Conservation (phyloP, 352 stramenopile species). For the Phytophthora lateralis region DNA sequence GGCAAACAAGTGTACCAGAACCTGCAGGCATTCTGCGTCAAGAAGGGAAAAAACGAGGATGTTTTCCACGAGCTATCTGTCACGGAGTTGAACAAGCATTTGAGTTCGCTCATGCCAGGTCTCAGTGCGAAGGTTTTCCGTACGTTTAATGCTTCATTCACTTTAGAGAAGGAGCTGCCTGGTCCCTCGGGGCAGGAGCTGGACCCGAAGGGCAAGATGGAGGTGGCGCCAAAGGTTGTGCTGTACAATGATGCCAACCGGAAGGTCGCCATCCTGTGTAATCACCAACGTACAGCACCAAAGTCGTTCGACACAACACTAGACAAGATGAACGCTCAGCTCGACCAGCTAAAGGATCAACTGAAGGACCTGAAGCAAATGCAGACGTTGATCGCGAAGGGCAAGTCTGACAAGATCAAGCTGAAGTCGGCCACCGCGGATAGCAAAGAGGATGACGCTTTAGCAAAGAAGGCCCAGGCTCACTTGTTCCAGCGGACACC, state of each 20-base stretch:
- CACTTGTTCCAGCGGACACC: conserved; percentile 96
- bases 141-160: conserved; percentile 99
- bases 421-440: conserved; percentile 86
- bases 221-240: conserved; percentile 92
- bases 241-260: conserved; percentile 99
- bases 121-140: conserved; percentile 99
- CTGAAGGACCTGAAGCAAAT: conserved; percentile 96
- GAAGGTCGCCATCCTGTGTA: conserved; percentile 99
- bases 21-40: conserved; percentile 95
- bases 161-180: conserved; percentile 97
- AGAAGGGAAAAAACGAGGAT: conserved; percentile 96
- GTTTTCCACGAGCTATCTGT: conserved; percentile 98
- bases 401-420: conserved; percentile 90
- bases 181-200: conserved; percentile 43
- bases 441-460: conserved; percentile 81
- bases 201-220: conserved; percentile 65
- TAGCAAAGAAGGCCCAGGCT: conserved; percentile 91
- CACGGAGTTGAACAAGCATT: conserved; percentile 97
- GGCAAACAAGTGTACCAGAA: conserved; percentile 95
- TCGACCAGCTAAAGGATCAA: conserved; percentile 94
- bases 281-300: conserved; percentile 99
- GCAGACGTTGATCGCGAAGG: conserved; percentile 84
- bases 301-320: conserved; percentile 96
- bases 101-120: conserved; percentile 98
- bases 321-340: conserved; percentile 94